phyloP scores from a whole-genome alignment of 345 rosid species.

The Clausena lansium region DNA sequence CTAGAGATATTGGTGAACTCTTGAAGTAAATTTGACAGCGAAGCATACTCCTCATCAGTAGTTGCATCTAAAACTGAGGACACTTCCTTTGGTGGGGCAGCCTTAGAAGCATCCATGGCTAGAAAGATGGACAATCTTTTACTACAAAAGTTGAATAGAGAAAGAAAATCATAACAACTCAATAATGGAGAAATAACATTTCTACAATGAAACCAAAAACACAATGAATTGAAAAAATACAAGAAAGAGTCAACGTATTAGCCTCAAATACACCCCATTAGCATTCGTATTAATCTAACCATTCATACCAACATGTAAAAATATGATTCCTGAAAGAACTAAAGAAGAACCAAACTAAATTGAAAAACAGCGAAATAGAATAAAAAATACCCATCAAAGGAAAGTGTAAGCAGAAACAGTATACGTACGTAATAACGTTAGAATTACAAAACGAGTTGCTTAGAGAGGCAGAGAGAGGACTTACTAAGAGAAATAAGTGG shows the following conservation, averaged over 20 bases:
- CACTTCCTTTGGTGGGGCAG: conserved; percentile 31
- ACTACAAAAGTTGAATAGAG: conserved; percentile 23
- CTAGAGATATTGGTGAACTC: conserved; percentile 60
- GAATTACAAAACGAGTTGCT: neutral
- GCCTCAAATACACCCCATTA: neutral
- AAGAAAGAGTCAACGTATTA: neutral
- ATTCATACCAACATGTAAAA: neutral
- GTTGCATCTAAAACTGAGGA: conserved; percentile 48
- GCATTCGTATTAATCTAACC: neutral
- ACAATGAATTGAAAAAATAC: too few relatives aligned
- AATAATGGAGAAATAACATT: too few relatives aligned
- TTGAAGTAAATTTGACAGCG: conserved; percentile 67
- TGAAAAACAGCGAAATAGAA: neutral
- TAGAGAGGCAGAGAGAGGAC: conserved; percentile 13
- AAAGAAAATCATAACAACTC: conserved; percentile 7
- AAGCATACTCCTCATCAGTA: conserved; percentile 63
- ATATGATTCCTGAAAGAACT: neutral
- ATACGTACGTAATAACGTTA: too few relatives aligned
- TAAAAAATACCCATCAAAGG: neutral
- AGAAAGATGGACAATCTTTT: conserved; percentile 25
- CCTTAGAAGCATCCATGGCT: conserved; percentile 51
- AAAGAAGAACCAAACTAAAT: neutral
- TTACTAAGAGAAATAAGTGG: conserved; percentile 30
- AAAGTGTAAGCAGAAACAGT: neutral
- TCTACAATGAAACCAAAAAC: too few relatives aligned